Percentiles rank a stretch among this genome's conserved stretches.
phyloP scores from a whole-genome alignment of 108 stramenopile species.

The Cyclotella baltica region DNA sequence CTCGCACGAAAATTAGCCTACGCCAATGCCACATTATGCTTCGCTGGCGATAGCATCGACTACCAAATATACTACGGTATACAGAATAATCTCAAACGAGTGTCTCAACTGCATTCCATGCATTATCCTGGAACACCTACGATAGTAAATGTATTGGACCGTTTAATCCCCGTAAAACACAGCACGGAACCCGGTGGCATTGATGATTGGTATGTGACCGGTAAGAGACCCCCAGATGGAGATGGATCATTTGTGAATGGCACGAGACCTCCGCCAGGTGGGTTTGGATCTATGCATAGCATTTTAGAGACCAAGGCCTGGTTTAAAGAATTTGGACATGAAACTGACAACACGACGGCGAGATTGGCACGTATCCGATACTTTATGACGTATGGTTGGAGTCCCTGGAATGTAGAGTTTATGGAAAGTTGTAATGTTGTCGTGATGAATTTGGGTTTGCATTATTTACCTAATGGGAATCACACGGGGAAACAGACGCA shows the following conservation, averaged over 20 bases:
- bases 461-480: constrained; percentile 14
- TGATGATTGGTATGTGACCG: constrained; percentile 24
- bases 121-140: not conserved
- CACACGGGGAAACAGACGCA: constrained; percentile 12
- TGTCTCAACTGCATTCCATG: constrained; percentile 15
- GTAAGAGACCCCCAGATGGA: constrained; percentile 19
- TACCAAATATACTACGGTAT: constrained; percentile 31
- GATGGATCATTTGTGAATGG: constrained; percentile 25
- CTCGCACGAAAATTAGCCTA: constrained; percentile 17
- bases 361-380: constrained; percentile 26
- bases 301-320: constrained; percentile 34
- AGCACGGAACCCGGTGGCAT: constrained; percentile 14
- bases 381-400: constrained; percentile 35
- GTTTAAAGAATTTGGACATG: no score
- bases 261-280: constrained; percentile 9
- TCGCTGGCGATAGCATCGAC: constrained; percentile 29
- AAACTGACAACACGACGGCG: not conserved
- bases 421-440: constrained; percentile 26
- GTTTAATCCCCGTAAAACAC: constrained; percentile 14
- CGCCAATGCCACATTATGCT: constrained; percentile 24
- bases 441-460: constrained; percentile 28
- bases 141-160: constrained; percentile 1
- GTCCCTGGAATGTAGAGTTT: constrained; percentile 35
- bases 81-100: constrained; percentile 23
- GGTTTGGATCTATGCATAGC: constrained; percentile 27